phyloP scores from a whole-genome alignment of 2,329 filamentous ascomycete genomes.

The Huntiella decipiens region DNA sequence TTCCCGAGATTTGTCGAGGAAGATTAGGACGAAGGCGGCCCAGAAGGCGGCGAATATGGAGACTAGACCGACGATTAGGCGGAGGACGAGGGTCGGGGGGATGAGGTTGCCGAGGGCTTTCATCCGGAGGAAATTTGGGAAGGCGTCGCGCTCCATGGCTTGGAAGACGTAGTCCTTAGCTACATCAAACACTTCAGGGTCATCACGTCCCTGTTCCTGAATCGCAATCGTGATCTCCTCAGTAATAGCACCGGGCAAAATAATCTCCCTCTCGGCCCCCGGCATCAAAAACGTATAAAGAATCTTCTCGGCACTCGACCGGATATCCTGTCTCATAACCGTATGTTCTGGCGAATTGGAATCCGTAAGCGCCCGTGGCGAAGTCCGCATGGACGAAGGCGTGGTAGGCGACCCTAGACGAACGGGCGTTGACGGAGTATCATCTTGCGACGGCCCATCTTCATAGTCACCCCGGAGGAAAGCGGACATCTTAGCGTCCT shows the following conservation, averaged over 20 bases:
- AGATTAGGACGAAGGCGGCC: conserved; percentile 84
- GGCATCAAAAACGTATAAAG: conserved; percentile 93
- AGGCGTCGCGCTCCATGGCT: conserved; percentile 98
- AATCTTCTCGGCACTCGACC: conserved; percentile 90
- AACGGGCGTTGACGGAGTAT: not conserved
- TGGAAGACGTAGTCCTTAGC: conserved; percentile 99
- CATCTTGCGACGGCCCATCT: conserved; percentile 1
- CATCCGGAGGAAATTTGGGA: conserved; percentile 83
- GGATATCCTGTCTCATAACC: conserved; percentile 74
- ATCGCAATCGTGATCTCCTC: conserved; percentile 72
- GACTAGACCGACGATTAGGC: conserved; percentile 68
- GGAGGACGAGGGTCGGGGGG: conserved; percentile 69
- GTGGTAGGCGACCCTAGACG: conserved; percentile 14
- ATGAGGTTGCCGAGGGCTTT: conserved; percentile 94
- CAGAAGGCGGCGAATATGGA: conserved; percentile 86
- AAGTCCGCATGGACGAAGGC: conserved; percentile 35
- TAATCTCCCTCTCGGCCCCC: conserved; percentile 91
- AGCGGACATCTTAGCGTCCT: conserved; percentile 79
- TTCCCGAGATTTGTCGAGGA: conserved; percentile 55
- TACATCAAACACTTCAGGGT: conserved; percentile 90
- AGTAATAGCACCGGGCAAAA: conserved; percentile 72
- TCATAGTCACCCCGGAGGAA: conserved; percentile 53
- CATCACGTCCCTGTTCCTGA: conserved; percentile 78
- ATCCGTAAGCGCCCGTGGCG: conserved; percentile 43
- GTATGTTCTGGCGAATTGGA: conserved; percentile 69